Percentiles rank a stretch among this genome's conserved stretches.
phyloP scores from a whole-genome alignment of 192 early-diverging fungal genomes.

The Linnemannia hyalina region DNA sequence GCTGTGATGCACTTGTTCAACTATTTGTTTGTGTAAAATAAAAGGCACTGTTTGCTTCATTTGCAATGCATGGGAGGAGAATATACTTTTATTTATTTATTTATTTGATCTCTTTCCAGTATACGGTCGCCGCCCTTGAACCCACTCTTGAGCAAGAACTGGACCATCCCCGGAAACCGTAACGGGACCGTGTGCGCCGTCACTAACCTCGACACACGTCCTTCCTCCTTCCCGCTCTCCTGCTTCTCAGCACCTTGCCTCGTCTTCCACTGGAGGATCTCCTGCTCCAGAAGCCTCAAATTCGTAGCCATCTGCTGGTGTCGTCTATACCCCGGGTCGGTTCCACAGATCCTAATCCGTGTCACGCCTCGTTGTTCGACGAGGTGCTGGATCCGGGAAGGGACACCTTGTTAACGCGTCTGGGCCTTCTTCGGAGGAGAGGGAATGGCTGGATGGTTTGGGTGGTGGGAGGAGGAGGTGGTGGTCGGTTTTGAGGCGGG shows the following conservation, averaged over 20 bases:
- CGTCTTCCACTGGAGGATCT: neutral
- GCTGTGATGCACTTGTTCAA: too few species aligned
- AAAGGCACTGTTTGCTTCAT: neutral
- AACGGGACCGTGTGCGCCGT: neutral
- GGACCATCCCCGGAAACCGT: neutral
- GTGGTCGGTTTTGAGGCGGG: neutral
- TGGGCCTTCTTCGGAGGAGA: neutral
- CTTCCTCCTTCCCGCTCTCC: neutral
- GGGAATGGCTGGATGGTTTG: neutral
- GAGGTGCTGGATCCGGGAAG: neutral
- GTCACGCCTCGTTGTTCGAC: neutral
- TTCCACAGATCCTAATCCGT: neutral
- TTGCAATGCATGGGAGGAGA: neutral
- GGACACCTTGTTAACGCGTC: neutral
- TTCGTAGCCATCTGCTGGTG: neutral
- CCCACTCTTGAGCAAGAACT: neutral
- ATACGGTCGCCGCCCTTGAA: neutral
- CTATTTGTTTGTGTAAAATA: too few species aligned
- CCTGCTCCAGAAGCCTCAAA: neutral
- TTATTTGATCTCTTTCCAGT: neutral
- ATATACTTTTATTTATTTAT: neutral
- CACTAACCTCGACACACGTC: neutral
- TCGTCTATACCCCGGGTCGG: neutral
- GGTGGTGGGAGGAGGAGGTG: neutral
- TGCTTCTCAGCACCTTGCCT: neutral